A percentile compares a stretch with the other conserved stretches of the same genome.
These are phyloP conservation scores for Nematocida sp. DNA, from an alignment of 371 early-diverging fungal genomes.

Conservation along the genomic window DNA sequence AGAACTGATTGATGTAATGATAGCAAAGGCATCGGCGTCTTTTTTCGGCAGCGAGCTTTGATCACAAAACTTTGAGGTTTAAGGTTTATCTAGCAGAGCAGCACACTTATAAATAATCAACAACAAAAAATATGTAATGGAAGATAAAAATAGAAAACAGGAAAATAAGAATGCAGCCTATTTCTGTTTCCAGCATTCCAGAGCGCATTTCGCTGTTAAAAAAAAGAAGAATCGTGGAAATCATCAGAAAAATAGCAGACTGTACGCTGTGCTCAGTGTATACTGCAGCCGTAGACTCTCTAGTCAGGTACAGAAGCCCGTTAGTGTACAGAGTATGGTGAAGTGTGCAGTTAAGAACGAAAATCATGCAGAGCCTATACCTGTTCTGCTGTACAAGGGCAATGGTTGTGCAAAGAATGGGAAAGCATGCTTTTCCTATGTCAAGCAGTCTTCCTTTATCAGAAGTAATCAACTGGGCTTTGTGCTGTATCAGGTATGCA, in stretches of 20 bases:
- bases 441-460: neutral
- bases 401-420: neutral
- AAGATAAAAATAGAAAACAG: constrained; percentile 6
- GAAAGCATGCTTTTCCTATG: neutral
- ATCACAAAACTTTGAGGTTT: too few relatives aligned
- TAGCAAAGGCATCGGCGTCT: constrained; percentile 9
- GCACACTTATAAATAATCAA: too few relatives aligned
- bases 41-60: too few relatives aligned
- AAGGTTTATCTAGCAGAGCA: too few relatives aligned
- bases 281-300: neutral
- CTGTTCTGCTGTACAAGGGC: neutral
- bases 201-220: constrained; percentile 33
- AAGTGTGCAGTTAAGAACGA: neutral
- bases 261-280: neutral
- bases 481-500: neutral
- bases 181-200: constrained; percentile 38
- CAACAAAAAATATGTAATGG: neutral
- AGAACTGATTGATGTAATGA: neutral
- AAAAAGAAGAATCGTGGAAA: constrained; percentile 18
- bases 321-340: neutral
- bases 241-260: constrained; percentile 12
- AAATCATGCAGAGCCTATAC: neutral
- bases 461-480: neutral
- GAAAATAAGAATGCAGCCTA: constrained; percentile 11
- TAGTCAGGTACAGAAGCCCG: neutral